Evolutionary conservation across 176 grass and related monocot genomes (phyloP).

Genomic region (Panicum miliaceum): DNA sequence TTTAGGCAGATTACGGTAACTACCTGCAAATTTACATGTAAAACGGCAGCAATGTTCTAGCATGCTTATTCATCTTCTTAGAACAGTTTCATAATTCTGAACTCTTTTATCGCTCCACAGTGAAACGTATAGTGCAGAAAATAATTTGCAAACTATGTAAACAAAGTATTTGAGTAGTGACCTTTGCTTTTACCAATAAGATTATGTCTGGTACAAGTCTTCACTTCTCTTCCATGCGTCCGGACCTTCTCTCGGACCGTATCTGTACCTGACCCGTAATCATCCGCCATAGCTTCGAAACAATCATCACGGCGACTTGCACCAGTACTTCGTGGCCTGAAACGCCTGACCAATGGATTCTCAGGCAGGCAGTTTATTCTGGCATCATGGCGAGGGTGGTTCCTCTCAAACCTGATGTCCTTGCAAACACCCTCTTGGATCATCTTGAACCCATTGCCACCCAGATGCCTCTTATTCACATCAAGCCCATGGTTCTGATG

Average conservation of each 20-base stretch:
- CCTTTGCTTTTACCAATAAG: constrained; percentile 52
- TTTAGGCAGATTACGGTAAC: not conserved
- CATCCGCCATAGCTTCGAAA: constrained; percentile 25
- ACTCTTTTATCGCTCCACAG: not conserved
- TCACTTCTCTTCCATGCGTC: constrained; percentile 31
- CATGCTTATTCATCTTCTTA: not conserved
- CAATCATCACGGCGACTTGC: not conserved
- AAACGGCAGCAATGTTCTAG: not conserved
- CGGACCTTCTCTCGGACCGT: constrained; percentile 33
- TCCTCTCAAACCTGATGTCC: constrained; percentile 42
- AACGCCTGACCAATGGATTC: constrained; percentile 62
- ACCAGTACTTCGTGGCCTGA: constrained; percentile 23
- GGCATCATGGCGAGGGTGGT: not conserved
- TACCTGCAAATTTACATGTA: not conserved
- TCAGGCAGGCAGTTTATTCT: constrained; percentile 31
- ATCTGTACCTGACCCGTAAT: constrained; percentile 42
- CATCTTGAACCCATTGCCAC: constrained; percentile 43
- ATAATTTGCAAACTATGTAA: constrained; percentile 8
- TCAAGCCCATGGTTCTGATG: not conserved
- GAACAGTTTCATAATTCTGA: not conserved
- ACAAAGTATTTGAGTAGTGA: constrained; percentile 17
- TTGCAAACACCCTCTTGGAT: constrained; percentile 29
- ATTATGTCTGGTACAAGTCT: constrained; percentile 11
- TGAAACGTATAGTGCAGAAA: not conserved
- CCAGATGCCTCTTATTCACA: not conserved